Conservation (phyloP, 2,329 filamentous ascomycete genomes). For the Trichoderma cornu-damae region DNA sequence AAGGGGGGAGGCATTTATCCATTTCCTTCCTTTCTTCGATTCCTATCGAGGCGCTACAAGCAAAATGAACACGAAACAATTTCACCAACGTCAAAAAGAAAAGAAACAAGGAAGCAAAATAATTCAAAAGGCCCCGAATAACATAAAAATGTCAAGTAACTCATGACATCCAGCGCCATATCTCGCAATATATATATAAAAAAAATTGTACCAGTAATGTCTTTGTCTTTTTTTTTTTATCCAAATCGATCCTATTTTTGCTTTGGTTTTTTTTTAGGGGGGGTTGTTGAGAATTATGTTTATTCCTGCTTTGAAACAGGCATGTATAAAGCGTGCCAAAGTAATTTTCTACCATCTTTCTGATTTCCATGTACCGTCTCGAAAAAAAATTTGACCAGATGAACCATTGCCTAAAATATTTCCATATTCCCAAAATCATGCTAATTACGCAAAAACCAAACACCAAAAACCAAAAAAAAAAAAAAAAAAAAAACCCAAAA, state of each 20-base stretch:
- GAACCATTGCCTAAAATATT: not conserved
- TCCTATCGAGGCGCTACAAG: not conserved
- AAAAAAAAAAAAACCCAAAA: not conserved
- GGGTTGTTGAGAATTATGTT: not conserved
- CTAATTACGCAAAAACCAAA: too few species aligned
- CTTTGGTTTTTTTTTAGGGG: not conserved
- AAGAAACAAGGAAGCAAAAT: not conserved
- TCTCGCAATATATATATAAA: too few species aligned
- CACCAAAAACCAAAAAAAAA: too few species aligned
- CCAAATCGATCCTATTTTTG: not conserved
- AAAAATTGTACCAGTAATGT: not conserved
- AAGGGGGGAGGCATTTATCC: constrained; percentile 8
- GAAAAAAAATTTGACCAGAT: constrained; percentile 12
- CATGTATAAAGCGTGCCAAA: not conserved
- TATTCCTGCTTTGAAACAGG: constrained; percentile 4
- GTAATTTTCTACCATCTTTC: constrained; percentile 8
- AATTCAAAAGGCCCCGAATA: not conserved
- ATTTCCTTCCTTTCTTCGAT: not conserved
- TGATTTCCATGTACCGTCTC: constrained; percentile 6
- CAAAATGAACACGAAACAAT: not conserved
- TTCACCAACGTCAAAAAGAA: not conserved
- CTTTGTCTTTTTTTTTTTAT: not conserved
- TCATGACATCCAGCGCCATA: not conserved
- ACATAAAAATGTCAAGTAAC: not conserved
- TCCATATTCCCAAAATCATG: not conserved